Conservation (phyloP, 2,329 filamentous ascomycete species). For the Neofusicoccum kwambonambiense region DNA sequence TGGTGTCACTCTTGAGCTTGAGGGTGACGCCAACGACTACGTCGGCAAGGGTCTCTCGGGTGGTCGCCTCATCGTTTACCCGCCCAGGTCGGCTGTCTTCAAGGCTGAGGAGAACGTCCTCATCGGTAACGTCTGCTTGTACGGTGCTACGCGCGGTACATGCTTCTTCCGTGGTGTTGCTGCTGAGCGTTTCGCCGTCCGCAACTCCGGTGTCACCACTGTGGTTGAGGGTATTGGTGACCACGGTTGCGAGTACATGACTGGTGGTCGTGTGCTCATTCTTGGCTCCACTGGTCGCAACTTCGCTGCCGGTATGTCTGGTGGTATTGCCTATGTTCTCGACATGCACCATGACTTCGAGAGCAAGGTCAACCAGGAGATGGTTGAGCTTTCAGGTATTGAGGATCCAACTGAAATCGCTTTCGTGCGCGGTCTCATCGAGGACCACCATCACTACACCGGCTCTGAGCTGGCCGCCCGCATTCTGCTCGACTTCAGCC, state of each 20-base stretch:
- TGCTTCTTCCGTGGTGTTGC: slow-evolving; percentile 98
- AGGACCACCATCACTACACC: slow-evolving; percentile 97
- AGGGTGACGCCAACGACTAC: slow-evolving; percentile 95
- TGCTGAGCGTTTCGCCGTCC: slow-evolving; percentile 92
- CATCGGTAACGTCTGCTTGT: slow-evolving; percentile 91
- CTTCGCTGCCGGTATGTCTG: slow-evolving; percentile 98
- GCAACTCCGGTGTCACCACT: slow-evolving; percentile 94
- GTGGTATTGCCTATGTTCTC: slow-evolving; percentile 92
- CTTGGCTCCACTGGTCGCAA: slow-evolving; percentile 90
- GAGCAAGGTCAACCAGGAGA: slow-evolving; percentile 93
- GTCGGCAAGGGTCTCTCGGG: slow-evolving; percentile 95
- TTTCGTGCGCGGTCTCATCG: slow-evolving; percentile 84
- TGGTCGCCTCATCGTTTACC: slow-evolving; percentile 89
- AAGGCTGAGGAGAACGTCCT: slow-evolving; percentile 96
- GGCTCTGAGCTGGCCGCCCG: slow-evolving; percentile 92
- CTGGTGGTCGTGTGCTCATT: slow-evolving; percentile 84
- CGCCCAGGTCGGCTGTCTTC: slow-evolving; percentile 84
- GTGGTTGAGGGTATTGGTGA: slow-evolving; percentile 96
- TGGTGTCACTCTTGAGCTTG: slow-evolving; percentile 89
- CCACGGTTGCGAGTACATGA: slow-evolving; percentile 99
- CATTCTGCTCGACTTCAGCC: slow-evolving; percentile 91
- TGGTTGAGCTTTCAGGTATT: slow-evolving; percentile 85
- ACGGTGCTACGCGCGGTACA: slow-evolving; percentile 85
- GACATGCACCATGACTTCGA: slow-evolving; percentile 88
- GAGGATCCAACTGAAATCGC: slow-evolving; percentile 87